Evolutionary conservation across 768 basidiomycete genomes (phyloP), one percentile per base, ranked within the genome.

Genomic region (Collybia nuda): DNA sequence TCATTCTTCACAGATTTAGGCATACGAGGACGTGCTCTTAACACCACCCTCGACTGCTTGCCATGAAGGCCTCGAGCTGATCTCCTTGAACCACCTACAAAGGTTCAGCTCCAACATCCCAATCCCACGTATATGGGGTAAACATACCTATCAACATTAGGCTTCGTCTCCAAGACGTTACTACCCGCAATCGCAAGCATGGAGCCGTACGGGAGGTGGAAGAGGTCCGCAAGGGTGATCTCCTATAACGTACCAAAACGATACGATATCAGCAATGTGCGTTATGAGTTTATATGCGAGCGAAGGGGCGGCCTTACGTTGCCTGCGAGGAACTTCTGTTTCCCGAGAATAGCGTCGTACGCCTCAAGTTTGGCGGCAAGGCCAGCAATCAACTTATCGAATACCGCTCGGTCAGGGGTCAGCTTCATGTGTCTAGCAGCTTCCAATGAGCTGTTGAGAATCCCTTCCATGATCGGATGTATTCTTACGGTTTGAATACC

Each of bases 321-420:
- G 28, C 80, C 80, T 8, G 75, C 76, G 12, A 80, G 59, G 56
- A 76, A 81, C 9, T 62, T 54, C 39, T 73, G 70, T 58, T 74
- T 78, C 5, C 64, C 58, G 3, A 81, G 67, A 29, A 82, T 72
- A 11, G 48, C 56, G 9, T 81, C 70, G 55, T 80, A 81, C 3
- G 52, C 73, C 21, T 74, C 67, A 0, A 81, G 64, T 24, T 70
- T 71, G 1, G 52, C 61, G 5, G 63, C 64, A 23, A 73, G 53
- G 11, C 41, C 50, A 18, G 55, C 47, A 18, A 70, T 50, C 2
- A 32, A 44, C 29, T 64, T 61, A 2, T 67, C 61, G 8, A 52
- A 56, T 0, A 15, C 50, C 15, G 55, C 68, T 56, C 39, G 6
- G 23, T 64, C 56, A 4, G 62, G 29, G 9, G 41, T 40, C 14